Evolutionary conservation across 2,329 filamentous ascomycete genomes (phyloP).

Genomic region (Pseudohalonectria lignicola): DNA sequence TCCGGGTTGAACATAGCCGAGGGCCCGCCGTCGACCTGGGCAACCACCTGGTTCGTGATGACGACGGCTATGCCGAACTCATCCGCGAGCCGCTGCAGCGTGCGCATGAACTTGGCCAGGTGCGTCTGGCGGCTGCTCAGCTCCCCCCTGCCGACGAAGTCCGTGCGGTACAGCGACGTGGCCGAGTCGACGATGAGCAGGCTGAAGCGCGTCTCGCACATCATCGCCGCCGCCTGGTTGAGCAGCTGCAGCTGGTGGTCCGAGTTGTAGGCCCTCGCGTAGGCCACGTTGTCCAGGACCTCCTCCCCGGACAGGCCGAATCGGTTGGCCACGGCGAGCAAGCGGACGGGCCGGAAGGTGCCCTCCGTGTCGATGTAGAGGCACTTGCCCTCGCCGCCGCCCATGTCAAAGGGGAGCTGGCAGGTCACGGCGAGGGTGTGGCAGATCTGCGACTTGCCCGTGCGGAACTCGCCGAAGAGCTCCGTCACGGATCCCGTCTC

Average conservation of each 20-base stretch:
- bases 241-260: slow-evolving; percentile 94
- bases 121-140: slow-evolving; percentile 88
- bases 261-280: slow-evolving; percentile 95
- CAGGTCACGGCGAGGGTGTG: slow-evolving; percentile 98
- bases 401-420: slow-evolving; percentile 97
- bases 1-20: slow-evolving; percentile 99
- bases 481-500: slow-evolving; percentile 98
- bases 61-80: slow-evolving; percentile 95
- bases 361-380: slow-evolving; percentile 98
- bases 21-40: slow-evolving; percentile 92
- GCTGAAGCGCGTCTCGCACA: slow-evolving; percentile 98
- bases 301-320: slow-evolving; percentile 95
- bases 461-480: slow-evolving; percentile 95
- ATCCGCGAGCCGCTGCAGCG: slow-evolving; percentile 64
- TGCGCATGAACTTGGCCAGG: slow-evolving; percentile 80
- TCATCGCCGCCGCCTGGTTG: slow-evolving; percentile 94
- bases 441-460: slow-evolving; percentile 96
- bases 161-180: slow-evolving; percentile 88
- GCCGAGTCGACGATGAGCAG: slow-evolving; percentile 93
- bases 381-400: slow-evolving; percentile 94
- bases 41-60: slow-evolving; percentile 97
- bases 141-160: slow-evolving; percentile 94
- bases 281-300: slow-evolving; percentile 95
- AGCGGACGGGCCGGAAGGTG: slow-evolving; percentile 85
- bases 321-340: slow-evolving; percentile 84